Evolutionary conservation across 1,284 basidiomycete species (phyloP).

Genomic region (Malassezia dermatis): DNA sequence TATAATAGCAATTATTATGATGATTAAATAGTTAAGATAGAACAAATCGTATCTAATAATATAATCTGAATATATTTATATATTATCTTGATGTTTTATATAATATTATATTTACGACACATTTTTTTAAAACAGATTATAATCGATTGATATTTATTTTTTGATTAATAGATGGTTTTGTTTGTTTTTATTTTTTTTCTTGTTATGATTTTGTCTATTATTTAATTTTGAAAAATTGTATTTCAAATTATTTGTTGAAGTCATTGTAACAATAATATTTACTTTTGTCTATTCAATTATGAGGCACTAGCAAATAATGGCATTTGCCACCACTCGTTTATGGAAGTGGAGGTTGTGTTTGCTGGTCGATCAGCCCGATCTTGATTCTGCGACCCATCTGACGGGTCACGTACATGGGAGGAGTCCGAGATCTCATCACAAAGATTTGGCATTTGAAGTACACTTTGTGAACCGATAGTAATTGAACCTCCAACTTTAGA

Average conservation of each 20-base stretch:
- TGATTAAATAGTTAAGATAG: too few species aligned
- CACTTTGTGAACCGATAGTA: neutral
- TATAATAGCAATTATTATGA: neutral
- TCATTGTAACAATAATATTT: too few species aligned
- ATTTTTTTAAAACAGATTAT: too few species aligned
- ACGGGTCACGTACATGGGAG: neutral
- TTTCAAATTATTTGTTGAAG: neutral
- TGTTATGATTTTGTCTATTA: neutral
- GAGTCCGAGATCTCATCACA: neutral
- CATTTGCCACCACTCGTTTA: neutral
- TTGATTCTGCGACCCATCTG: neutral
- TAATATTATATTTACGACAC: too few species aligned
- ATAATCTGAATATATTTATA: neutral
- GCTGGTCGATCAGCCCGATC: neutral
- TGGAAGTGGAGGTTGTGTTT: neutral
- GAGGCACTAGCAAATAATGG: neutral
- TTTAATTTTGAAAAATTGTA: neutral
- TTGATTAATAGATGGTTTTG: too few species aligned
- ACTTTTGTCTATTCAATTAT: neutral
- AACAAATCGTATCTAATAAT: too few species aligned
- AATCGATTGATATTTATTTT: too few species aligned
- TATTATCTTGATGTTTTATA: too few species aligned
- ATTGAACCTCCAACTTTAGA: neutral
- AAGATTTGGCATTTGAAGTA: neutral
- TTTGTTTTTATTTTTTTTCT: too few species aligned